These are phyloP conservation scores for Kodamaea kaohsiungensis DNA, from an alignment of 805 yeast genomes.

Conservation along the genomic window DNA sequence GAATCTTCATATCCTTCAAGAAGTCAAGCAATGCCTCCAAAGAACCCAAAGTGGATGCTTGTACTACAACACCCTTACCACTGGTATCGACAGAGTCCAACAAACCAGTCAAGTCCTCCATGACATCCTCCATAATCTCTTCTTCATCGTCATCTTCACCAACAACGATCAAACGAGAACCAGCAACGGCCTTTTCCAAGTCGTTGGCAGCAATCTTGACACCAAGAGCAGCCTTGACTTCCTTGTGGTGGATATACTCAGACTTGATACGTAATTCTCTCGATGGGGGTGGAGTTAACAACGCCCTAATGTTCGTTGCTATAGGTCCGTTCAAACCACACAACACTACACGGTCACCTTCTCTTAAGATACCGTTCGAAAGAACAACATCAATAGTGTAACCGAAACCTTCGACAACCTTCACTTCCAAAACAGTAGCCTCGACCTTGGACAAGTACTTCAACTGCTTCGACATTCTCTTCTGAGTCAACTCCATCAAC, in stretches of 20 bases:
- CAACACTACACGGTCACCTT: conserved; percentile 92
- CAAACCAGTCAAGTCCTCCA: conserved; percentile 96
- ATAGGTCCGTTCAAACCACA: conserved; percentile 99
- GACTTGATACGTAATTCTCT: conserved; percentile 95
- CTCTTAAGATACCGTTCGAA: conserved; percentile 93
- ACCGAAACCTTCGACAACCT: conserved; percentile 98
- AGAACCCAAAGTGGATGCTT: conserved; percentile 97
- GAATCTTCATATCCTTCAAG: conserved; percentile 98
- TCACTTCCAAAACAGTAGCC: conserved; percentile 96
- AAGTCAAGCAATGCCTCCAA: conserved; percentile 95
- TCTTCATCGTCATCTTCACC: conserved; percentile 98
- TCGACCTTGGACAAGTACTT: conserved; percentile 93
- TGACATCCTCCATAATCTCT: conserved; percentile 94
- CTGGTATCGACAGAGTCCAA: conserved; percentile 92
- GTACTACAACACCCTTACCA: conserved; percentile 97
- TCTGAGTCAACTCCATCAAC: conserved; percentile 91
- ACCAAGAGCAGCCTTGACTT: conserved; percentile 98
- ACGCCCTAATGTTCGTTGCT: conserved; percentile 92
- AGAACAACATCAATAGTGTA: conserved; percentile 96
- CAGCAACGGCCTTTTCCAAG: conserved; percentile 98
- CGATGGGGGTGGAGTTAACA: conserved; percentile 95
- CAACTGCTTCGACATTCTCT: conserved; percentile 98
- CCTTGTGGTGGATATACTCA: conserved; percentile 95
- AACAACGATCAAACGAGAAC: conserved; percentile 91
- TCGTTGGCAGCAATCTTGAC: conserved; percentile 98